Base-by-base conservation (phyloP, 495 filamentous ascomycete species). In the Platismatia glauca region DNA sequence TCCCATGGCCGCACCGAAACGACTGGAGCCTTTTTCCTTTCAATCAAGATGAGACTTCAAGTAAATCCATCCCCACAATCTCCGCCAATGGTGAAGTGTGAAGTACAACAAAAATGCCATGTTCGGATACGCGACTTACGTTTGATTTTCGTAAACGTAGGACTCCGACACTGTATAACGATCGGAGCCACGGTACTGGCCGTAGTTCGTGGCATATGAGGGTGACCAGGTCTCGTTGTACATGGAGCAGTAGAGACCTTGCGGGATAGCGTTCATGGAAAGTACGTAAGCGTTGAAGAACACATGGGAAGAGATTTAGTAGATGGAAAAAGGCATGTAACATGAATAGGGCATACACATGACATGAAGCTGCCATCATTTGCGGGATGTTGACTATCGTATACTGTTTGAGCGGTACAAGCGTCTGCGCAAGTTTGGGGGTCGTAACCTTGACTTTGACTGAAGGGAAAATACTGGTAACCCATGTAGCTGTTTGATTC, bases 241-340 rank as follows among this genome's bases (percentile, higher is more conserved):
- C 53, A 72, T 59, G 33, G 65, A 63, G 48, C 69, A 70, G 44
- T 69, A 69, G 16, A 63, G 63, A 18, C 69, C 69, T 59, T 69
- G 69, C 13, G 67, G 66, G 46, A 62, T 66, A 55, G 71, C 68
- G 66, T 80, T 77, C 64, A 72, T 76, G 43, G 70, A 69, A 7
- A 77, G 59, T 20, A 79, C 64, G 55, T 77, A 81, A 9, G 73
- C 68, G 44, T 78, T 75, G 71, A 79, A 78, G 75, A 80, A 80
- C 50, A 59, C 73, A 76, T 39, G 50, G 15, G n/a, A 16, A 34
- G 33, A 16, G 9, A n/a, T n/a, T 53, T 3, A 53, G 29, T 53
- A 50, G 12, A 53, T 9, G 15, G 4, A 53, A 0, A 5, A 7
- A 7, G 16, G 27, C 50, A 9, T 33, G 33, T 27, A 53, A 20